Conservation (phyloP, 202 grass and related monocot species). For the Dendrocalamus latiflorus region DNA sequence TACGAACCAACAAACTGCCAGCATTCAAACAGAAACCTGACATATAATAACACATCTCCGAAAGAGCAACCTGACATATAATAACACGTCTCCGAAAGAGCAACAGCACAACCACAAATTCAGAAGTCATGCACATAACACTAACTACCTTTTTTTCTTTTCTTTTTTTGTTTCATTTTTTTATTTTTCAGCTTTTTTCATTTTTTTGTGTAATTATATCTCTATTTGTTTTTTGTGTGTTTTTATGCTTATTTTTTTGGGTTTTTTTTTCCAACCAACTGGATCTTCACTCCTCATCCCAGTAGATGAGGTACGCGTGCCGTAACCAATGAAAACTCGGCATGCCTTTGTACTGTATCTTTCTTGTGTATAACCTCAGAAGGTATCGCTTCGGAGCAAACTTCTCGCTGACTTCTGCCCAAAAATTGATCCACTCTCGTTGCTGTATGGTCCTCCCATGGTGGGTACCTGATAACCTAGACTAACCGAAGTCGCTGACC, state of each 20-base stretch:
- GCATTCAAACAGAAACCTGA: neutral
- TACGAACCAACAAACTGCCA: slow-evolving; percentile 13
- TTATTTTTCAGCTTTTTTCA: neutral
- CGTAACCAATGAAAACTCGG: slow-evolving; percentile 40
- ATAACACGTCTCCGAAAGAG: neutral
- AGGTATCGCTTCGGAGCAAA: slow-evolving; percentile 61
- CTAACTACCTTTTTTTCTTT: neutral
- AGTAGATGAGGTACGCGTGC: slow-evolving; percentile 9
- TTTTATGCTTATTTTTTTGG: neutral
- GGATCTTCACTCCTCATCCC: slow-evolving; percentile 17
- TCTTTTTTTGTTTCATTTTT: neutral
- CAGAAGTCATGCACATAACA: slow-evolving; percentile 17
- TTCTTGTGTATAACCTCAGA: slow-evolving; percentile 32
- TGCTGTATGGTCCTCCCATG: slow-evolving; percentile 29
- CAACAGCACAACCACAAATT: slow-evolving; percentile 19
- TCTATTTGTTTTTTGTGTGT: slow-evolving; percentile 20
- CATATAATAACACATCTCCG: no score
- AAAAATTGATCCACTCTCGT: slow-evolving; percentile 37
- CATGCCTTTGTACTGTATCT: slow-evolving; percentile 14
- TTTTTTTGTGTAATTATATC: slow-evolving; percentile 36
- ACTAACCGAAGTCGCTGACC: slow-evolving; percentile 52
- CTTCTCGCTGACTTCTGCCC: slow-evolving; percentile 29
- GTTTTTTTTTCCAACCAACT: neutral
- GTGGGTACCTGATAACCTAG: slow-evolving; percentile 44
- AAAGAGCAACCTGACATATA: no score